These are phyloP conservation scores for Dictyostelium intermedium DNA, from an alignment of 78 protist species.

Conservation along the genomic window DNA sequence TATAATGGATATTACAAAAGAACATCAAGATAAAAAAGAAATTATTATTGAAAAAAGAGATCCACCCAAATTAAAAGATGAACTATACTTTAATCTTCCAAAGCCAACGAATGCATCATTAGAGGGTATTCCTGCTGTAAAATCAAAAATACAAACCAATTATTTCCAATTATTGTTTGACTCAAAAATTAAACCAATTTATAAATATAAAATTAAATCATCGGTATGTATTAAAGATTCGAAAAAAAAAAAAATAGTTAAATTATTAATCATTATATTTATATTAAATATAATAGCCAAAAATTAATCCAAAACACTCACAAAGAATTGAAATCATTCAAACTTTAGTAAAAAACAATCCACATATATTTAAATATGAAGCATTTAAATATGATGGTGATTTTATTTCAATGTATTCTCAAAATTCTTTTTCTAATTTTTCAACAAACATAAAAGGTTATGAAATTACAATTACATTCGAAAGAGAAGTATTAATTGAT, in stretches of 20 bases:
- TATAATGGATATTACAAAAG: not conserved
- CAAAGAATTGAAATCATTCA: not conserved
- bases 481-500: not conserved
- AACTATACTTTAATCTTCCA: not conserved
- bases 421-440: not conserved
- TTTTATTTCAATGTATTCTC: constrained; percentile 3
- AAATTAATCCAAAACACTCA: not conserved
- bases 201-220: not conserved
- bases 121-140: not conserved
- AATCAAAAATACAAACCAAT: not conserved
- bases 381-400: constrained; percentile 50
- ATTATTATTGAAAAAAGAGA: not conserved
- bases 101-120: not conserved
- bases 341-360: not conserved
- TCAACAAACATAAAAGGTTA: not conserved
- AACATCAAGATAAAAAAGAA: not conserved
- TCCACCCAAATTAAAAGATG: not conserved
- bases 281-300: not conserved
- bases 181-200: not conserved
- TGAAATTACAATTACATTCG: not conserved
- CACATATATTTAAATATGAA: not conserved
- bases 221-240: too few relatives aligned
- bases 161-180: not conserved
- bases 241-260: not conserved
- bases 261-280: not conserved